Conservation (phyloP, 2,329 filamentous ascomycete genomes). For the Colletotrichum abscissum region DNA sequence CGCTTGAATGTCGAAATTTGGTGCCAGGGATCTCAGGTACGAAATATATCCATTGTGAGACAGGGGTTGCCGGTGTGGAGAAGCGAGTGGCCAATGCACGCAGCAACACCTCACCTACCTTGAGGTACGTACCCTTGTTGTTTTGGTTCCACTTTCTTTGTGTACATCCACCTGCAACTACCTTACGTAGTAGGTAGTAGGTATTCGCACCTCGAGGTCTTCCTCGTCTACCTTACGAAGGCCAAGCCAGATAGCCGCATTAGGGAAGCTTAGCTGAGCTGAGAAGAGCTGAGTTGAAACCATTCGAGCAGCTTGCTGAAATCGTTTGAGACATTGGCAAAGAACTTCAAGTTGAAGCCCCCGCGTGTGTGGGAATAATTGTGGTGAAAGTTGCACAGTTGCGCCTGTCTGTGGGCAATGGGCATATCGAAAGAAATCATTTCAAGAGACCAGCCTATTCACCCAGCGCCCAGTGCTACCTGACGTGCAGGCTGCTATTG, state of each 20-base stretch:
- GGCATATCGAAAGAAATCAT: background rate
- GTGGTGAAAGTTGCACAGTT: background rate
- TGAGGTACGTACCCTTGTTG: background rate
- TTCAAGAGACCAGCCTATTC: background rate
- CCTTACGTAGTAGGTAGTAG: too few species aligned
- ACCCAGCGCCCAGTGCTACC: background rate
- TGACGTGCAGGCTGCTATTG: background rate
- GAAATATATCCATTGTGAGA: conserved; percentile 24
- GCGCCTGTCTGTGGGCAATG: background rate
- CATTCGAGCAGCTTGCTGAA: background rate
- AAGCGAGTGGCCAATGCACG: conserved; percentile 11
- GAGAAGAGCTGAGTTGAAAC: background rate
- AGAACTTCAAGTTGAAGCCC: background rate
- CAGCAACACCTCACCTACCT: background rate
- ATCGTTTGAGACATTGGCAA: background rate
- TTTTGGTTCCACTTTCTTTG: conserved; percentile 3
- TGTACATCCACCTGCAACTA: background rate
- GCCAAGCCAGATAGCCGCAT: background rate
- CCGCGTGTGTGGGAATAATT: background rate
- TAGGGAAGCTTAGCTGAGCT: background rate
- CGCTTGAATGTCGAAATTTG: conserved; percentile 25
- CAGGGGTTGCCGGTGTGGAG: conserved; percentile 25
- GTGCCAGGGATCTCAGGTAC: conserved; percentile 22
- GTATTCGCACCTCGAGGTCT: background rate
- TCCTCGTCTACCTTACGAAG: background rate